phyloP scores from a whole-genome alignment of 1,284 basidiomycete genomes.

The Moniliella sp. region DNA sequence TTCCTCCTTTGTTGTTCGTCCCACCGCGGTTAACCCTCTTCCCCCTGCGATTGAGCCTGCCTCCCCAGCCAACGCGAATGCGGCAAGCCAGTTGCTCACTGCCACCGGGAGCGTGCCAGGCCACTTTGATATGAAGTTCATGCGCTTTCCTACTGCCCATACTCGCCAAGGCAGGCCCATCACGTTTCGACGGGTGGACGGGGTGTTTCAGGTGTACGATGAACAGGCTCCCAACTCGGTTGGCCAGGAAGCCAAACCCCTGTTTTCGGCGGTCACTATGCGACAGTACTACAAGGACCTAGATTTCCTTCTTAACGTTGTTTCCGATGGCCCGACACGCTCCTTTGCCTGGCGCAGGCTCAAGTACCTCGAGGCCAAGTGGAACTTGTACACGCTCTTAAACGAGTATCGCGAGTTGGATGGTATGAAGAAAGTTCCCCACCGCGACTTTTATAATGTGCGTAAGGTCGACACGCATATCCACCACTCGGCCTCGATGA shows the following conservation, averaged over 20 bases:
- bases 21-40: constrained; percentile 14
- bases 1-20: constrained; percentile 22
- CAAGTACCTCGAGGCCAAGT: constrained; percentile 79
- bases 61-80: constrained; percentile 24
- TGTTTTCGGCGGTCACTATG: constrained; percentile 62
- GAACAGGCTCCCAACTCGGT: too few relatives aligned
- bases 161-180: constrained; percentile 6
- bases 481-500: constrained; percentile 95
- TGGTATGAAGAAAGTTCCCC: constrained; percentile 63
- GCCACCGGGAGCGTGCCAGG: constrained; percentile 26
- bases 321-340: constrained; percentile 81
- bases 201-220: constrained; percentile 26
- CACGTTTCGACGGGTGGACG: constrained; percentile 18
- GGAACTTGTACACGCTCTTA: constrained; percentile 72
- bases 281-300: constrained; percentile 87
- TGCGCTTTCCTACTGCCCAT: constrained; percentile 15
- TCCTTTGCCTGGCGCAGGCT: constrained; percentile 79
- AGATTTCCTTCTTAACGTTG: constrained; percentile 48
- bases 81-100: constrained; percentile 25
- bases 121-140: constrained; percentile 12
- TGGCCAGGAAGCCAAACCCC: too few relatives aligned
- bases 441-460: constrained; percentile 79
- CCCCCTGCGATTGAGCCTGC: constrained; percentile 26
- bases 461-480: constrained; percentile 94
- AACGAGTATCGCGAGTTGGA: constrained; percentile 86